phyloP scores from a whole-genome alignment of 164 flowering plant genomes.

The Aristolochia contorta region DNA sequence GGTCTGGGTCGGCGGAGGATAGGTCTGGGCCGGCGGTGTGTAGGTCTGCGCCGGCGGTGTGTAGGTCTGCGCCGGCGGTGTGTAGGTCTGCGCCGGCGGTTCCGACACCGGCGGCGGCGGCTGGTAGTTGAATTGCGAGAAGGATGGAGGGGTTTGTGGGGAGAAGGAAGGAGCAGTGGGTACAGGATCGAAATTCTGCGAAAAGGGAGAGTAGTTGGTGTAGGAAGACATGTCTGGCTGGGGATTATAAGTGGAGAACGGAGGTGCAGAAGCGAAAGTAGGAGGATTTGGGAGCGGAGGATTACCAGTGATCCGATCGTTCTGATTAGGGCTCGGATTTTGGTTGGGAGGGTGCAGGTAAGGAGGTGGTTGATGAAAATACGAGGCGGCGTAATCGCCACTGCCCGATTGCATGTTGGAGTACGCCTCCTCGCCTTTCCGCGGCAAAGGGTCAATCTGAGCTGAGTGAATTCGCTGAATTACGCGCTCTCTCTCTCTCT shows the following conservation, averaged over 20 bases:
- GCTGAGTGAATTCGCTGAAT: not conserved
- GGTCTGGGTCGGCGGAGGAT: too few relatives aligned
- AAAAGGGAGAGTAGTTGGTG: not conserved
- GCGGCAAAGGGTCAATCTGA: not conserved
- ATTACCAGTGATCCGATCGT: too few relatives aligned
- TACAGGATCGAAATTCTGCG: conserved; percentile 14
- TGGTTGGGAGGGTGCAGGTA: conserved; percentile 9
- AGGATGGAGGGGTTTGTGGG: conserved; percentile 11
- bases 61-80: not conserved
- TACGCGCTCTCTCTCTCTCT: too few relatives aligned
- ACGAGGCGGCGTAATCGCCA: conserved; percentile 15
- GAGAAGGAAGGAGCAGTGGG: conserved; percentile 7
- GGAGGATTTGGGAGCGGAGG: conserved; percentile 1
- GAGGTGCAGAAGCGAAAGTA: conserved; percentile 33
- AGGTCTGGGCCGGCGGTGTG: conserved; percentile 2
- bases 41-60: conserved; percentile 11
- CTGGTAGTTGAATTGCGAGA: conserved; percentile 20
- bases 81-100: conserved; percentile 1
- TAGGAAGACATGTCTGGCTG: not conserved
- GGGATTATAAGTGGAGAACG: conserved; percentile 38
- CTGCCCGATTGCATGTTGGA: conserved; percentile 15
- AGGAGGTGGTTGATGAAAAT: conserved; percentile 9
- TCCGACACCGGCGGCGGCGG: conserved; percentile 12
- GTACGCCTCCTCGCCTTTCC: not conserved
- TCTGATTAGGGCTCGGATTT: conserved; percentile 5